Evolutionary conservation across 768 basidiomycete genomes (phyloP), one percentile per base, ranked within the genome.

Genomic region (Boletales sp.): DNA sequence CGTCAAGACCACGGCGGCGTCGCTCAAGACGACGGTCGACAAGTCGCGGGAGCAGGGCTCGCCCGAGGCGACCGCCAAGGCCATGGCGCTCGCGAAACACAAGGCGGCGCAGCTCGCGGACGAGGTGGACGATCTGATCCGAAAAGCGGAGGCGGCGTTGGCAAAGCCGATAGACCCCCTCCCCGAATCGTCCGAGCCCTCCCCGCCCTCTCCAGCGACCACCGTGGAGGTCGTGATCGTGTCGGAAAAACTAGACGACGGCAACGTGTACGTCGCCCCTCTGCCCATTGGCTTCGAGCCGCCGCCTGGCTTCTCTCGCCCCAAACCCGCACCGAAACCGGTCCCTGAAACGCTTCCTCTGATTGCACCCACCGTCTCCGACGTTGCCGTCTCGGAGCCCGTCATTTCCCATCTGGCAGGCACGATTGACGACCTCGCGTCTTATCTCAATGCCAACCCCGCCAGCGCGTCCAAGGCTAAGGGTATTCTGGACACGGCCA

Each of bases 261-360:
- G 36, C 29, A 71, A 72, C 39, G 45, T 64, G 7, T 95, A 95
- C 62, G 69, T 72, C 21, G 21, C 2, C 21, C 85, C 87, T 7
- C 75, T 99, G 19, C 97, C 95, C n/a, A 70, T 99, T 44, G 95
- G 94, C 13, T 91, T 90, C 65, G 94, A 97, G 67, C 91, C 88
- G 10, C 94, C 95, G 31, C 91, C 91, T 19, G 21, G 21, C 21
- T 21, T 21, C 21, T 21, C 21, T 21, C 21, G 21, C 21, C 83
- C 88, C 12, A 56, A 72, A 19, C 75, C 82, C 17, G 70, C 78
- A 27, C 81, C 65, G n/a, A 69, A 70, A 51, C 41, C 68, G 21
- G 21, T 21, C 21, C 21, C 44, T 9, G 55, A 55, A 5, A 74
- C 71, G 1, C 78, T 97, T 10, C 92, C 94, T 40, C 80, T 90